Base-by-base conservation (phyloP, 768 basidiomycete species). In the Auricularia sp. region DNA sequence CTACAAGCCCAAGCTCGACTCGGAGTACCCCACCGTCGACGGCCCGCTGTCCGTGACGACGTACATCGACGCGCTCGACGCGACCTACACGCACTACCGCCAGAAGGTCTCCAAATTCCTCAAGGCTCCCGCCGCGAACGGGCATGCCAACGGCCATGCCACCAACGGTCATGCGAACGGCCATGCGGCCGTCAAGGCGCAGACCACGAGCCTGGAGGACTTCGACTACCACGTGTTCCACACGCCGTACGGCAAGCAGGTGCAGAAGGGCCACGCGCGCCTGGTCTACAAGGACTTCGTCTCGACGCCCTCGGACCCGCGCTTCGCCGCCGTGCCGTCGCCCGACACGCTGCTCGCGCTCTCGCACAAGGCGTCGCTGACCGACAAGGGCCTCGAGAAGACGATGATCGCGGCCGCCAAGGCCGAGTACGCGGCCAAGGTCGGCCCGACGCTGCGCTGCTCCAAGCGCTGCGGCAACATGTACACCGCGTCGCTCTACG, bases 221-320 rank as follows among this genome's bases (percentile, higher is more conserved):
- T 83, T 97, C 71, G 96, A 98, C 78, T 98, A 92, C 74, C 83
- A 89, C 68, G 86, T 95, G 70, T 95, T 98, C 86, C 97, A 99
- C 81, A 89, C 88, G 65, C 97, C 97, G 0, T 99, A 98, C 76
- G 96, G 97, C 79, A 99, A 99, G 80, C 91, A 97, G 74, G 95
- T 97, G 63, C 90, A 97, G 75, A 99, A 98, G 79, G 94, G 92
- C 54, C 88, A 96, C 74, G 96, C 91, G 43, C 91, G 97, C 64
- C 79, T 98, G 73, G 79, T 80, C 71, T 94, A 84, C 80, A 91
- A 94, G 75, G 97, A 99, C 79, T 99, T 95, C 82, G 79, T 94
- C 70, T 76, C 85, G 66, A 81, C 85, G 73, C 91, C 97, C 36
- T 77, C 80, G 7, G 79, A 81, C 43, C 78, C 91, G 44, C 81